These are phyloP conservation scores for Penicillium flavigenum DNA, from an alignment of 495 filamentous ascomycete genomes.

Conservation along the genomic window DNA sequence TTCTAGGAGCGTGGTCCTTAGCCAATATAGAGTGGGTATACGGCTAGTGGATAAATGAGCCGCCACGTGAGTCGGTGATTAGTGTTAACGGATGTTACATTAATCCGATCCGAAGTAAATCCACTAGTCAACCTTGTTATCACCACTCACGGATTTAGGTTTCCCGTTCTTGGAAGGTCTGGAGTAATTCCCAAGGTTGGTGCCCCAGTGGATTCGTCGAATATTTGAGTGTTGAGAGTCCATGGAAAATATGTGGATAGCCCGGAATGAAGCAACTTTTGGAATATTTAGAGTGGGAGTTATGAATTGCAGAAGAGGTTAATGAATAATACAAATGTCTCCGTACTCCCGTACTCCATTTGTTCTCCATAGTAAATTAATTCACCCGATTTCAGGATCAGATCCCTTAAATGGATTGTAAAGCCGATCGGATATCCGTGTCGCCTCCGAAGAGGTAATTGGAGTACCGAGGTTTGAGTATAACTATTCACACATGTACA, in stretches of 20 bases:
- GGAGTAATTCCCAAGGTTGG: not conserved
- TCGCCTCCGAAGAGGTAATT: no score
- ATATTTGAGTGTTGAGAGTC: not conserved
- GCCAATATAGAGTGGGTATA: not conserved
- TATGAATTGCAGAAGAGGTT: no score
- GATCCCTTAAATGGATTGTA: not conserved
- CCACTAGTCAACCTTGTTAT: not conserved
- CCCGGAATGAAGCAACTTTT: not conserved
- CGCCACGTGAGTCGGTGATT: not conserved
- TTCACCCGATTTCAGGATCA: not conserved
- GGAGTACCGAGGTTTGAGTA: no score
- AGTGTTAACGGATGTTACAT: not conserved
- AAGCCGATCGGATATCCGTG: not conserved
- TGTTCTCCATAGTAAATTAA: not conserved
- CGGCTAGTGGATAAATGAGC: not conserved
- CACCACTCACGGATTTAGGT: not conserved
- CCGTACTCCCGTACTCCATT: not conserved
- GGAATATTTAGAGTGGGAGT: no score
- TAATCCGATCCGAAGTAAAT: constrained; percentile 1
- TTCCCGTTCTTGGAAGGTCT: not conserved
- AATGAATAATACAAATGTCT: no score
- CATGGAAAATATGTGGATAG: not conserved
- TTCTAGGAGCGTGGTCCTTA: not conserved
- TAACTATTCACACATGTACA: no score
- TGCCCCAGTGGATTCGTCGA: not conserved